Evolutionary conservation across 2,329 filamentous ascomycete genomes (phyloP).

Genomic region (Trichoderma sp.): DNA sequence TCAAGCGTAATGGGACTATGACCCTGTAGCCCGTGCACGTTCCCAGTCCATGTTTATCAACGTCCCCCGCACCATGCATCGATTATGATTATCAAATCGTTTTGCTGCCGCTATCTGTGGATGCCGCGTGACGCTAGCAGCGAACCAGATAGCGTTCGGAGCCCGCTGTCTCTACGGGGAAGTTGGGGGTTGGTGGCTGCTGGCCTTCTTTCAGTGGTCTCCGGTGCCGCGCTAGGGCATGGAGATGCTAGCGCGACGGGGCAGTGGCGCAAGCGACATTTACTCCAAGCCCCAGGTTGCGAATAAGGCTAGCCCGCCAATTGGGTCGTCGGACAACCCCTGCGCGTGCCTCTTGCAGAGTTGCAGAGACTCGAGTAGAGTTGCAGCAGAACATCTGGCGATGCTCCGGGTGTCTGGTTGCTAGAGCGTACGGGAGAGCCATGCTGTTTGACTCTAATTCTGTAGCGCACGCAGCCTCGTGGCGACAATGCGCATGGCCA

Average conservation of each 20-base stretch:
- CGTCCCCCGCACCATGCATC: conserved; percentile 12
- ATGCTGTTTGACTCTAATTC: background rate
- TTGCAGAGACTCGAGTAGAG: conserved; percentile 4
- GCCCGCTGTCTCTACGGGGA: conserved; percentile 21
- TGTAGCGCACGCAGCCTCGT: conserved; percentile 4
- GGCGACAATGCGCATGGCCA: background rate
- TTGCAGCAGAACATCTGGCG: background rate
- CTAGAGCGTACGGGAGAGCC: background rate
- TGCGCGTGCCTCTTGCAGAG: background rate
- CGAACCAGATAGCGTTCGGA: background rate
- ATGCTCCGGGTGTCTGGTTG: conserved; percentile 1
- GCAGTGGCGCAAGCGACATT: conserved; percentile 20
- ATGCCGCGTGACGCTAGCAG: conserved; percentile 19
- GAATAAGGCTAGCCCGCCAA: background rate
- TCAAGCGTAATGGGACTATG: background rate
- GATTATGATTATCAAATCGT: conserved; percentile 25
- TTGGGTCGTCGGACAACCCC: background rate
- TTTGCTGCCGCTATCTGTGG: conserved; percentile 25
- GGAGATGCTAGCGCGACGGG: conserved; percentile 19
- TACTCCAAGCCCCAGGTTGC: background rate
- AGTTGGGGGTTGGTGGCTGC: conserved; percentile 19
- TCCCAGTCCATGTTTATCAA: conserved; percentile 14
- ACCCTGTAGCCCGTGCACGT: background rate
- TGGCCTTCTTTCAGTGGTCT: conserved; percentile 1
- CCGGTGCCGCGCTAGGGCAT: background rate